These are phyloP conservation scores for Clarireedia paspali DNA, from an alignment of 2,329 filamentous ascomycete genomes.

Conservation along the genomic window DNA sequence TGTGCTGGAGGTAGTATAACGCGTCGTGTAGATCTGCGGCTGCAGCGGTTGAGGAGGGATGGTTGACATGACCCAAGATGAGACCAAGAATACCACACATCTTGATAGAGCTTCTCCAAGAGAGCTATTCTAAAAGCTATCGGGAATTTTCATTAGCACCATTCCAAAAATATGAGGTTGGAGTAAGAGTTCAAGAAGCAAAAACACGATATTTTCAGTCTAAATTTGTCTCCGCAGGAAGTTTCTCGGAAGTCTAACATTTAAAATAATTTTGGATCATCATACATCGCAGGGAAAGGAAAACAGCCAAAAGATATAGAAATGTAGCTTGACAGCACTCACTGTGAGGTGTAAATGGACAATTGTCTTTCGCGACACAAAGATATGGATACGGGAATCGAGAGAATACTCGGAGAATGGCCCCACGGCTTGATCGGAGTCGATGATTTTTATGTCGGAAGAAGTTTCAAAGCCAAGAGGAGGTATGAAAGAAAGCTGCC, in stretches of 20 bases:
- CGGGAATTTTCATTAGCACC: neutral
- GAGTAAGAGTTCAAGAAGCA: neutral
- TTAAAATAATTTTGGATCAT: slow-evolving; percentile 19
- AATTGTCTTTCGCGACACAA: neutral
- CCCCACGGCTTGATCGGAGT: too few species aligned
- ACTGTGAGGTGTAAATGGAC: neutral
- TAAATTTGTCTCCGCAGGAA: slow-evolving; percentile 19
- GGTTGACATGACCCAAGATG: slow-evolving; percentile 48
- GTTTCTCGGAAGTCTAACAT: slow-evolving; percentile 27
- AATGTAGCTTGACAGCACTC: neutral
- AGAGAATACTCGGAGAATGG: neutral
- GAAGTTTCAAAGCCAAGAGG: neutral
- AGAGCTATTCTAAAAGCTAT: slow-evolving; percentile 1
- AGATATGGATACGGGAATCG: neutral
- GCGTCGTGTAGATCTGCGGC: slow-evolving; percentile 62
- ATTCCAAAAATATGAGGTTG: neutral
- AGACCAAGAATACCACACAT: slow-evolving; percentile 59
- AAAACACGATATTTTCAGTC: slow-evolving; percentile 6
- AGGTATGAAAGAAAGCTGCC: neutral
- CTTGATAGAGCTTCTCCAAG: slow-evolving; percentile 13
- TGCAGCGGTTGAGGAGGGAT: slow-evolving; percentile 40
- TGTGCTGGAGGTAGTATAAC: slow-evolving; percentile 62
- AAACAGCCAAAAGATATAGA: neutral
- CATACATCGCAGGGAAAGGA: slow-evolving; percentile 11
- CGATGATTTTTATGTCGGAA: neutral